Conservation (phyloP, 2,329 filamentous ascomycete species). For the Septoria linicola region DNA sequence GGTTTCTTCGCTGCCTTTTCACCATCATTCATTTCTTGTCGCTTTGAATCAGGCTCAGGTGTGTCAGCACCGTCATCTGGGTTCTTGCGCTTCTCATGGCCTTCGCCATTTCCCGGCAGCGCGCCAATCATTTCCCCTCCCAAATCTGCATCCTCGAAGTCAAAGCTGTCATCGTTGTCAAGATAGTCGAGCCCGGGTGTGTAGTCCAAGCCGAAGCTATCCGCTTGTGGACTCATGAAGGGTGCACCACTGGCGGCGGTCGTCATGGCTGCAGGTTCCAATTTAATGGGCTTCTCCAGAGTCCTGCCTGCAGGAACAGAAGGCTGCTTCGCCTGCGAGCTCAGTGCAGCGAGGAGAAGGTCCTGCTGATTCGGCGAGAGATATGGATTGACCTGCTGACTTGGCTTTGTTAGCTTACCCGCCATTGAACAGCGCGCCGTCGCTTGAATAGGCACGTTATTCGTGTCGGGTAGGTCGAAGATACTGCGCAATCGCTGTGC, state of each 20-base stretch:
- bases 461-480: too few relatives aligned
- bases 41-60: conserved; percentile 67
- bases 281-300: conserved; percentile 11
- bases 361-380: conserved; percentile 47
- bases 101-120: conserved; percentile 59
- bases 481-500: not conserved
- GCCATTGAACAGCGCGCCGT: conserved; percentile 16
- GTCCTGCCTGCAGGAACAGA: conserved; percentile 16
- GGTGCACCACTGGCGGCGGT: conserved; percentile 24
- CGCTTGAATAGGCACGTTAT: too few relatives aligned
- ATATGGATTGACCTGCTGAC: conserved; percentile 40
- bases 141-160: conserved; percentile 64
- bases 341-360: conserved; percentile 49
- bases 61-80: conserved; percentile 64
- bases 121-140: conserved; percentile 70
- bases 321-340: conserved; percentile 40
- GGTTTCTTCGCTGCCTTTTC: conserved; percentile 92
- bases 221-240: conserved; percentile 35
- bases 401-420: conserved; percentile 19
- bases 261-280: conserved; percentile 28
- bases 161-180: conserved; percentile 71
- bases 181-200: conserved; percentile 84
- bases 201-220: conserved; percentile 34
- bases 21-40: conserved; percentile 77
- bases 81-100: conserved; percentile 70